Conservation (phyloP, 2,329 filamentous ascomycete species). For the Raffaelea deltoideospora region DNA sequence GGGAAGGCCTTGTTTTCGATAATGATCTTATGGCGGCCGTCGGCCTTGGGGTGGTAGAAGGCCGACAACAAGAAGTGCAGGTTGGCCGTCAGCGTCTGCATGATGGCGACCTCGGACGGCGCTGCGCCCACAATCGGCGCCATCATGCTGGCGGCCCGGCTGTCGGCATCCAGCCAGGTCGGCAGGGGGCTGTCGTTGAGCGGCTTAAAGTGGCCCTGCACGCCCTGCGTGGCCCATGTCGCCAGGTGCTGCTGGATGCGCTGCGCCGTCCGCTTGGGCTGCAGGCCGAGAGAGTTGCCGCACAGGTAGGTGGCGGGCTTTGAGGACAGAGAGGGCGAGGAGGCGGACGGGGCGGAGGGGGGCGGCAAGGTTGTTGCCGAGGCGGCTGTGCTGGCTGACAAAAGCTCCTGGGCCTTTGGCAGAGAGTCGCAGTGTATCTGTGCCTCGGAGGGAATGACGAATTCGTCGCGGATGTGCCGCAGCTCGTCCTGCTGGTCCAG, state of each 20-base stretch:
- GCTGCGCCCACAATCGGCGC: conserved; percentile 61
- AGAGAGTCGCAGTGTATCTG: conserved; percentile 4
- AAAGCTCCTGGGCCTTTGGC: conserved; percentile 34
- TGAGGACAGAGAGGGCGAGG: conserved; percentile 5
- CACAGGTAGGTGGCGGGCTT: conserved; percentile 54
- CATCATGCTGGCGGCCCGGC: conserved; percentile 54
- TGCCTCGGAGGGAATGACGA: conserved; percentile 59
- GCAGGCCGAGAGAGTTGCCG: conserved; percentile 77
- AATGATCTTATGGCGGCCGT: conserved; percentile 58
- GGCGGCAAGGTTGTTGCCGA: too few relatives aligned
- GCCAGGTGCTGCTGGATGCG: conserved; percentile 61
- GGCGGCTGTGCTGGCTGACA: too few relatives aligned
- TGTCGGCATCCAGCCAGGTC: conserved; percentile 67
- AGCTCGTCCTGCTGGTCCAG: conserved; percentile 48
- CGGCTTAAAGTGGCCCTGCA: conserved; percentile 66
- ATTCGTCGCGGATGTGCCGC: conserved; percentile 48
- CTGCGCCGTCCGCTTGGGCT: conserved; percentile 53
- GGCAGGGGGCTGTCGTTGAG: conserved; percentile 53
- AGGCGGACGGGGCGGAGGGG: too few relatives aligned
- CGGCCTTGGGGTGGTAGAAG: conserved; percentile 56
- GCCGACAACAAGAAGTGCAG: conserved; percentile 70
- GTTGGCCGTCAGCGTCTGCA: conserved; percentile 77
- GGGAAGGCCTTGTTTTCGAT: conserved; percentile 82
- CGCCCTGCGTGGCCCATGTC: conserved; percentile 74
- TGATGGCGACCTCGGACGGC: conserved; percentile 63